Evolutionary conservation across 2,329 filamentous ascomycete species (phyloP), one percentile per base, ranked within the genome.

Genomic region (Trichoderma asperellum): DNA sequence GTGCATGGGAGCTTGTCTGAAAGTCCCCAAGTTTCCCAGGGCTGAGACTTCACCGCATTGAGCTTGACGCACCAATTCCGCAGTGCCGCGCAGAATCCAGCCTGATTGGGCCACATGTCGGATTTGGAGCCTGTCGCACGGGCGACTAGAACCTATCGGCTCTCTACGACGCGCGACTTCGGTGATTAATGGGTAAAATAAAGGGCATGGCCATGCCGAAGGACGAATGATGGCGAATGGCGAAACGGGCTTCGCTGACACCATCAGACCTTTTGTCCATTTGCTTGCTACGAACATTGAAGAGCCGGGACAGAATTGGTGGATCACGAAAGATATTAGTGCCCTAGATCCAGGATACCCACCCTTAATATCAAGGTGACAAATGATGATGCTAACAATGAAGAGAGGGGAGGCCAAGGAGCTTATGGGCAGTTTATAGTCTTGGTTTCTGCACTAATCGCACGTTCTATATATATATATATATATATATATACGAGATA

Each of bases 31-130:
- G 55, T 32, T 27, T 29, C 34, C 27, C 37, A 47, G 63, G 40
- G 55, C 53, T 49, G 52, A 37, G 53, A 58, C 63, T 67, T 67
- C 55, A 67, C 63, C 63, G 63, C 63, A 67, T 67, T 59, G 55
- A 67, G 63, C 53, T 37, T 49, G 52, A 58, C 58, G 63, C 63
- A 58, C 40, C 58, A 55, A 58, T 67, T 49, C 63, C 37, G 62
- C 55, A 16, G 53, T 67, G 63, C 52, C 53, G 63, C 63, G 63
- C 63, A 59, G 40, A 67, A 59, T 67, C 53, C 55, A 29, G 7
- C 63, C 63, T 59, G 40, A 67, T 67, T 59, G 53, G 63, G 63
- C 43, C 53, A 67, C 21, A 21, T 67, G 12, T 21, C 49, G 49
- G 49, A 27, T n/a, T 37, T 64, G 34, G 60, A 55, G 49, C 49